Base-by-base conservation (phyloP, 2,329 filamentous ascomycete species). In the Nemania diffusa region DNA sequence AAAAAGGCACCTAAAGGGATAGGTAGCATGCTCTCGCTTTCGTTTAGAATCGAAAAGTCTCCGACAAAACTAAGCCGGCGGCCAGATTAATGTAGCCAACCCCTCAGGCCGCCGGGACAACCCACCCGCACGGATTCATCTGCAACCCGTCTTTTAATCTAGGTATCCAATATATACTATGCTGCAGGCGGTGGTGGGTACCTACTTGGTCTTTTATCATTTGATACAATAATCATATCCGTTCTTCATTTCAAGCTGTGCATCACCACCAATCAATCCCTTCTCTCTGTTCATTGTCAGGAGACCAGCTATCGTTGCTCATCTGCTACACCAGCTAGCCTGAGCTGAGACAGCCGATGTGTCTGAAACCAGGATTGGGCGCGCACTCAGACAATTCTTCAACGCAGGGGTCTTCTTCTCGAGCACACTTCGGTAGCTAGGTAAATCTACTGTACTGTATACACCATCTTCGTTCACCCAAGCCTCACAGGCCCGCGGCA, bases 41-140 rank as follows among this genome's bases (percentile, higher is more conserved):
- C 20, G 44, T 48, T 48, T 48, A 48, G 44, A 44, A n/a, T n/a
- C 4, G 40, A 20, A 48, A 48, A 48, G 44, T 48, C 44, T 48
- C 44, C 44, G 44, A 48, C 44, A 4, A 24, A 26, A 26, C 44
- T 26, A 20, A 5, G 17, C 44, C 44, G 44, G 44, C 44, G 44
- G 44, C 44, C n/a, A 20, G 24, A 48, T 48, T 48, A 2, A 48
- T 48, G 24, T 20, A 48, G 44, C 44, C 42, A 46, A 15, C 17
- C 42, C 42, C 42, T 44, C 40, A 44, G 40, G 15, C 17, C 40
- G 11, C 40, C 11, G 40, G 5, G 15, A 44, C 40, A 44, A n/a
- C 40, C 40, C 40, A 15, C 40, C 40, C 29, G 5, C 29, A 32
- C 29, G 29, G 15, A 44, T n/a, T n/a, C 40, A 44, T 5, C n/a